These are phyloP conservation scores for Oryza rufipogon DNA, from an alignment of 176 grass and related monocot genomes.

Conservation along the genomic window DNA sequence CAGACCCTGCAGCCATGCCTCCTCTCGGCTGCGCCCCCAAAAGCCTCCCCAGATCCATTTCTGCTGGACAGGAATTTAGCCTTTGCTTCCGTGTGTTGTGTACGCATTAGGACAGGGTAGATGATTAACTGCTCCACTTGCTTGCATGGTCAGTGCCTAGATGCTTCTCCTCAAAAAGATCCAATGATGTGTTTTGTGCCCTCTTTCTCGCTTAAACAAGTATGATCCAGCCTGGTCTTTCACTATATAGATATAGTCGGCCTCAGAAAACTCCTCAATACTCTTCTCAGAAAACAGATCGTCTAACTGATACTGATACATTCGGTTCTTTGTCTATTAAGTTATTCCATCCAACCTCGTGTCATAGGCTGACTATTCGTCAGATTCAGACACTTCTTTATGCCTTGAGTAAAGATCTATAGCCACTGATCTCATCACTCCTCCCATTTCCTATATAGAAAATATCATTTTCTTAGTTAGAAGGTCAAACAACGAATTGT, in stretches of 20 bases:
- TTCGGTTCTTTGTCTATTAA: not conserved
- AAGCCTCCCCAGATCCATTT: not conserved
- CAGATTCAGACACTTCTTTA: not conserved
- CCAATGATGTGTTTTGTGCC: constrained; percentile 31
- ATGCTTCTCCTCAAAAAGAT: constrained; percentile 35
- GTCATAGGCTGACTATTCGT: not conserved
- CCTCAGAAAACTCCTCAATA: not conserved
- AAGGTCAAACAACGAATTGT: not conserved
- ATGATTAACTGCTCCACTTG: constrained; percentile 40
- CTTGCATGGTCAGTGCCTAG: not conserved
- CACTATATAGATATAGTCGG: constrained; percentile 26
- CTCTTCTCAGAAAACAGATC: not conserved
- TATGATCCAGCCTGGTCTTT: constrained; percentile 45
- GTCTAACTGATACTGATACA: not conserved
- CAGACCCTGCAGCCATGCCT: not conserved
- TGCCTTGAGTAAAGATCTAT: not conserved
- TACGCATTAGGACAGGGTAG: constrained; percentile 41
- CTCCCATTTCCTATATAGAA: not conserved
- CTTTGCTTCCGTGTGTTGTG: constrained; percentile 36
- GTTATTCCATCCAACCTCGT: not conserved
- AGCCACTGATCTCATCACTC: not conserved
- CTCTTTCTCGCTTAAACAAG: constrained; percentile 1
- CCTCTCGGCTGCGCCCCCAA: constrained; percentile 13
- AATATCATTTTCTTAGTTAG: not conserved
- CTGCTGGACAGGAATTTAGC: constrained; percentile 43